Evolutionary conservation across 2,329 filamentous ascomycete genomes (phyloP), one percentile per base, ranked within the genome.

Genomic region (Zymoseptoria tritici): DNA sequence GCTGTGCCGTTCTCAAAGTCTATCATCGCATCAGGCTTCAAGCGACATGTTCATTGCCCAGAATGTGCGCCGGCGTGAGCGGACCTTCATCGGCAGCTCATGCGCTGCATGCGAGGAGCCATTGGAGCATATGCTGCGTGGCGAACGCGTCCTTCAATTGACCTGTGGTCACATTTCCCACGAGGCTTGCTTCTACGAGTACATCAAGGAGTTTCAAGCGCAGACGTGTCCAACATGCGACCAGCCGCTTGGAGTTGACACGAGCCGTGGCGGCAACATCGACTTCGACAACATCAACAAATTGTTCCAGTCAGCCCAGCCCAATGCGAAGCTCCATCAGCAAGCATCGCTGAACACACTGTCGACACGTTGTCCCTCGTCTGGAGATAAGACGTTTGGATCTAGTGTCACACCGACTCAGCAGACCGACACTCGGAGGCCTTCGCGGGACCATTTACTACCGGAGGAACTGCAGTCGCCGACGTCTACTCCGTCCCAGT

Each of bases 131-230:
- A 99, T 91, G 3, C 81, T 99, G 53, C 89, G 90, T 55, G 94
- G 94, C 61, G 94, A 99, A 78, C 86, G 91, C 66, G 91, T 99
- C 62, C 80, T 99, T 57, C 94, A 97, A 73, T 94, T 99, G 70
- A 95, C 92, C 5, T 99, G 94, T 76, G 85, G 87, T n/a, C 94
- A 99, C 76, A 93, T 99, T 61, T 91, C 93, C 9, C 94, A 99
- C 73, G 94, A 97, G 75, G 94, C 93, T 42, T 99, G 94, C 77
- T 97, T 99, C 73, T 97, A 97, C 77, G 94, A 99, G 76, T 97
- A 95, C 73, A 96, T 99, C 69, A 89, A 90, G 70, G 93, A 97
- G 71, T 89, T 93, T 60, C 92, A 97, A 67, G 90, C 90, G 57
- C 91, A 97, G 70, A 92, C 91, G 71, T 99, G 94, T 76, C 94